These are phyloP conservation scores for Corymbia citriodora DNA, from an alignment of 441 rosid genomes.

Conservation along the genomic window DNA sequence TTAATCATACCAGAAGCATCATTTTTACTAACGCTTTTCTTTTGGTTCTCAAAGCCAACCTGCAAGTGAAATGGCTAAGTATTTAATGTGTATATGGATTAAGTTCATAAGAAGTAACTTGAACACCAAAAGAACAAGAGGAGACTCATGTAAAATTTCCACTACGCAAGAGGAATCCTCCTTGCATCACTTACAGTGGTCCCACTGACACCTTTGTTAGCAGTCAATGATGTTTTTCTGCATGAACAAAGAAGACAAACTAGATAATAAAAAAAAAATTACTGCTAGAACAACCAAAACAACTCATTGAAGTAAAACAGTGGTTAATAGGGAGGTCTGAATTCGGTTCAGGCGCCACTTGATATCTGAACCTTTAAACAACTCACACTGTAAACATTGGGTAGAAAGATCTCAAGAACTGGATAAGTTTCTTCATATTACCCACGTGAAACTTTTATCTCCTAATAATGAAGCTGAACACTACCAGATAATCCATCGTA, in stretches of 20 bases:
- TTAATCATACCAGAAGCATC: conserved; percentile 35
- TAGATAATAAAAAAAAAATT: not conserved
- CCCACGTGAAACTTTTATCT: not conserved
- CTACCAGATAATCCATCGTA: not conserved
- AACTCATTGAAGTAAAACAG: not conserved
- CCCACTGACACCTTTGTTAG: conserved; percentile 17
- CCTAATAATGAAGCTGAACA: not conserved
- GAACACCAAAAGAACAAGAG: not conserved
- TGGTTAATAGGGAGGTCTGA: not conserved
- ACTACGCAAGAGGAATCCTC: conserved; percentile 23
- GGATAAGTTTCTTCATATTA: not conserved
- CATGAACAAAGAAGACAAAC: conserved; percentile 8
- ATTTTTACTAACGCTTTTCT: conserved; percentile 27
- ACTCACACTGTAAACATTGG: not conserved
- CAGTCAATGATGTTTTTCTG: conserved; percentile 32
- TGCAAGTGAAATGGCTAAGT: conserved; percentile 15
- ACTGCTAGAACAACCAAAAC: not conserved
- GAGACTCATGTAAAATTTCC: not conserved
- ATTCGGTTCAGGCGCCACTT: not conserved
- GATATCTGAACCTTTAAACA: not conserved
- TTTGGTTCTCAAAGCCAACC: conserved; percentile 27
- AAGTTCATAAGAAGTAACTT: not conserved
- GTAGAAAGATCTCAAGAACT: not conserved
- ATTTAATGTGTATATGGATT: not conserved
- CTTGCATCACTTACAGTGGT: conserved; percentile 30